phyloP scores from a whole-genome alignment of 1,139 yeast genomes.

The Lizanozyma gosingica region DNA sequence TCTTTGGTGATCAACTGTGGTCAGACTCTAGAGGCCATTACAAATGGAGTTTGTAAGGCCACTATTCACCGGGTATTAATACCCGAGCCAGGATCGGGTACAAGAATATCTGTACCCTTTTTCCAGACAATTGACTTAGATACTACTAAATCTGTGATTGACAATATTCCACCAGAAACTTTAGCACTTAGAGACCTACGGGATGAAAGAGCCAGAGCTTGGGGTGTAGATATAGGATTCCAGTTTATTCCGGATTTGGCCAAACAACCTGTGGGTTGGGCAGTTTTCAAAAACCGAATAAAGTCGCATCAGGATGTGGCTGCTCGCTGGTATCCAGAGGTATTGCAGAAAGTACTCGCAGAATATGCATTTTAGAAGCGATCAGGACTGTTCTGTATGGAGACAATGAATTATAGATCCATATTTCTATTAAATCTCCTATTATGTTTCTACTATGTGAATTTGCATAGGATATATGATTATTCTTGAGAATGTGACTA shows the following conservation, averaged over 20 bases:
- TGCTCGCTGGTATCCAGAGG: slow-evolving; percentile 51
- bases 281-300: slow-evolving; percentile 54
- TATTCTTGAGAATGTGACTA: too few species aligned
- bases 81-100: slow-evolving; percentile 45
- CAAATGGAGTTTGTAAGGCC: slow-evolving; percentile 31
- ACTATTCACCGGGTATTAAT: slow-evolving; percentile 58
- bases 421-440: too few species aligned
- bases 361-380: slow-evolving; percentile 4
- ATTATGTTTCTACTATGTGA: too few species aligned
- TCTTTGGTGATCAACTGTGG: slow-evolving; percentile 16
- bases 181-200: slow-evolving; percentile 23
- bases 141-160: slow-evolving; percentile 25
- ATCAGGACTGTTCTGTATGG: too few species aligned
- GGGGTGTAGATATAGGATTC: slow-evolving; percentile 37
- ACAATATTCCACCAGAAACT: slow-evolving; percentile 23
- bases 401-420: too few species aligned
- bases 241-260: slow-evolving; percentile 37
- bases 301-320: slow-evolving; percentile 66
- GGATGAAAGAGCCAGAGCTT: slow-evolving; percentile 24
- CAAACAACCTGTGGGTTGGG: slow-evolving; percentile 45
- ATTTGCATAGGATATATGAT: too few species aligned
- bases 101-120: slow-evolving; percentile 45
- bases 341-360: slow-evolving; percentile 23
- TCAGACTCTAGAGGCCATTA: slow-evolving; percentile 16
- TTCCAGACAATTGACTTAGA: slow-evolving; percentile 47